Conservation (phyloP, 176 grass and related monocot species). For the Rhynchospora breviuscula region DNA sequence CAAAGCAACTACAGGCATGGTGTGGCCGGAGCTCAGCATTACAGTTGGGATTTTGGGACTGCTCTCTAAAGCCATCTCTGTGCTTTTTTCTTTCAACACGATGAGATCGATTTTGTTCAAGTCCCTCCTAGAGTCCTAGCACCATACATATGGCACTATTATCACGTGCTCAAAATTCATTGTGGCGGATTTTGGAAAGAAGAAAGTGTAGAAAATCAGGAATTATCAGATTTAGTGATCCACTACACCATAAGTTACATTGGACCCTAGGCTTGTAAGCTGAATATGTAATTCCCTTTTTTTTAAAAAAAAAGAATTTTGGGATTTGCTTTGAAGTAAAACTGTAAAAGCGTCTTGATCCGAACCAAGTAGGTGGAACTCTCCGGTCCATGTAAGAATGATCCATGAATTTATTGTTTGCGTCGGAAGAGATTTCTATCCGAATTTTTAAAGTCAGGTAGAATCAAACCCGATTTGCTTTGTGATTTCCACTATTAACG, state of each 20-base stretch:
- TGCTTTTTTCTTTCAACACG: neutral
- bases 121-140: neutral
- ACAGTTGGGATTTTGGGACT: slow-evolving; percentile 21
- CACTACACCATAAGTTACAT: neutral
- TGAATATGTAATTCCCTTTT: neutral
- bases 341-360: no score
- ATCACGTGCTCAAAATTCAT: neutral
- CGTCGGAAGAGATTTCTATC: no score
- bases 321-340: neutral
- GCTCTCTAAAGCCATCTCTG: neutral
- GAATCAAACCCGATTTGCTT: no score
- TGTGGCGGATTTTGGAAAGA: neutral
- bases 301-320: no score
- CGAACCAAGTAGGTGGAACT: no score
- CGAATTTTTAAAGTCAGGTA: no score
- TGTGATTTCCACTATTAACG: no score
- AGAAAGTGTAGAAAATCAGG: neutral
- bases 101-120: neutral
- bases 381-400: no score
- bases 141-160: neutral
- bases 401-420: no score
- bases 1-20: slow-evolving; percentile 41
- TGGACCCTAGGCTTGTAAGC: neutral
- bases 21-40: slow-evolving; percentile 22
- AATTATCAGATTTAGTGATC: neutral